Percentiles rank a stretch among this genome's conserved stretches.
phyloP scores from a whole-genome alignment of 2,329 filamentous ascomycete species.

The Cordyceps farinosa region DNA sequence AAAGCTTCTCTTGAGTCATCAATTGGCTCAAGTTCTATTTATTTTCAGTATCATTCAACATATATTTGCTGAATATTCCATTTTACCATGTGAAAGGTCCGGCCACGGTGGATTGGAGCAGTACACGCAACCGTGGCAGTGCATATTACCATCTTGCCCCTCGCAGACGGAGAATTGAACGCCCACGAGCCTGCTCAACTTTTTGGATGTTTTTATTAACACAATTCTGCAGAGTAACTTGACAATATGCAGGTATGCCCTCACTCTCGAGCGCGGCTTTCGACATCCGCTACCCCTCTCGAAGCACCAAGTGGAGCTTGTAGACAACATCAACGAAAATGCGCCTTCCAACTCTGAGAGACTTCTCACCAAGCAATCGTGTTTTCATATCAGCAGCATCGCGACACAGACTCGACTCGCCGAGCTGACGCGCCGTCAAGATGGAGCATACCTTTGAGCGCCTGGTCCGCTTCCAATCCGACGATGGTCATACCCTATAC shows the following conservation, averaged over 20 bases:
- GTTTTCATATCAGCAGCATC: neutral
- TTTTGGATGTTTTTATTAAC: too few relatives aligned
- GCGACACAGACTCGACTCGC: neutral
- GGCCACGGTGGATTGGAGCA: too few relatives aligned
- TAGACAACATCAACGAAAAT: neutral
- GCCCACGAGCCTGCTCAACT: too few relatives aligned
- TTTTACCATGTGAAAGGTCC: too few relatives aligned
- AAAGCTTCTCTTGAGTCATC: too few relatives aligned
- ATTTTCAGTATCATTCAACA: too few relatives aligned
- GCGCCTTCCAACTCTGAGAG: neutral
- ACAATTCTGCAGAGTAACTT: too few relatives aligned
- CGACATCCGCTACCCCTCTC: neutral
- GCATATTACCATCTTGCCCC: too few relatives aligned
- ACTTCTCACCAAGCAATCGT: neutral
- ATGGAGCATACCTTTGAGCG: conserved; percentile 2
- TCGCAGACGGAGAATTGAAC: too few relatives aligned
- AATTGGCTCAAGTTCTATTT: too few relatives aligned
- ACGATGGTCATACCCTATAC: neutral
- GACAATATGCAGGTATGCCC: neutral
- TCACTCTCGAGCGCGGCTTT: neutral
- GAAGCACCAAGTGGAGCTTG: neutral
- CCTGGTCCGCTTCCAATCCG: neutral
- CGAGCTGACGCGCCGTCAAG: neutral
- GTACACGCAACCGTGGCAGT: too few relatives aligned
- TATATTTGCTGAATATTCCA: too few relatives aligned